Evolutionary conservation across 2,329 filamentous ascomycete species (phyloP), one percentile per base, ranked within the genome.

Genomic region (Trichoderma sp.): DNA sequence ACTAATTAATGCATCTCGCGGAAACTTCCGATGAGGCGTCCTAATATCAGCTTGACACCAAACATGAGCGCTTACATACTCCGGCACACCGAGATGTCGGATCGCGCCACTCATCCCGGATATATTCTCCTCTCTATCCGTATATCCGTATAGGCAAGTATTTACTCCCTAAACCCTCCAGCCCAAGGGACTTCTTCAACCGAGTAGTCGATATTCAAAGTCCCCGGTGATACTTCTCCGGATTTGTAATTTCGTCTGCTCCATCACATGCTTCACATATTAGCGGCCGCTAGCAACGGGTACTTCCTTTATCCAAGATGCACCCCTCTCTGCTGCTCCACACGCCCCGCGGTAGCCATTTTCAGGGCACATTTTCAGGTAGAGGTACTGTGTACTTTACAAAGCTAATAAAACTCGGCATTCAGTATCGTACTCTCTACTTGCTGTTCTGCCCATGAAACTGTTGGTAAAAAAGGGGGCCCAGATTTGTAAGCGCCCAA

Each of bases 401-500:
- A 1, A 0, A 12, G 18, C 43, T 21, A n/a, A n/a, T 21, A 6
- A 1, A 3, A 0, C 3, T 6, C 2, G 6, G n/a, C n/a, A 21
- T 3, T 9, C 9, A n/a, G 6, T 32, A 21, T 18, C 1, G 66
- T 69, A 69, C n/a, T 57, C 26, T 11, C 8, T 69, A 60, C 63
- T 26, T 28, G 4, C 12, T 18, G 8, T 12, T 6, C n/a, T 34
- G 6, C 9, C 18, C 7, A 7, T 51, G 18, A n/a, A 66, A 15
- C 5, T 12, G 43, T 56, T 53, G 53, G 47, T 15, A 28, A 28
- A 51, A 69, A 69, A 51, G 66, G 66, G 30, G 66, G 66, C 6
- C 66, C 28, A 61, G 57, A 69, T 69, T 69, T 61, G 66, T 69
- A 11, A 69, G 66, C 66, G 18, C 15, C n/a, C 3, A n/a, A 53